Percentiles rank a stretch among this genome's conserved stretches.
phyloP scores from a whole-genome alignment of 768 basidiomycete species.

The Infundibulicybe gibba region DNA sequence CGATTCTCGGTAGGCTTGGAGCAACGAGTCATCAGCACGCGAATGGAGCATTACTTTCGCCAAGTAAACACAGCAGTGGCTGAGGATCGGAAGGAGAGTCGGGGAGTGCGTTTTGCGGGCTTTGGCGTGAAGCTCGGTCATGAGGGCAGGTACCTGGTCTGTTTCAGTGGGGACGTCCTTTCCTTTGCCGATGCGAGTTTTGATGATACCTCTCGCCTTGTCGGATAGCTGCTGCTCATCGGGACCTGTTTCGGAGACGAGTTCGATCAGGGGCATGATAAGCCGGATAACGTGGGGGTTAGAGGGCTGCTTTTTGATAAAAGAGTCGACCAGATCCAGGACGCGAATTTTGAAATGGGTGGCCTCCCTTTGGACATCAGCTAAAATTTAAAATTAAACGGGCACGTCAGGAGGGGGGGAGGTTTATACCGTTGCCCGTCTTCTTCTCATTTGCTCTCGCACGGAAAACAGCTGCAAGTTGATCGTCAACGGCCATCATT shows the following conservation, averaged over 20 bases:
- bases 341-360: slow-evolving; percentile 96
- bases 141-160: slow-evolving; percentile 39
- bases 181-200: slow-evolving; percentile 66
- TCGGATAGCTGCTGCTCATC: slow-evolving; percentile 89
- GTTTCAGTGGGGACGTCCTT: slow-evolving; percentile 59
- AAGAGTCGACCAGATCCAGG: slow-evolving; percentile 90
- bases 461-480: slow-evolving; percentile 85
- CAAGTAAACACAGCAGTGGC: slow-evolving; percentile 69
- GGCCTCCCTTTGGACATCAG: slow-evolving; percentile 80
- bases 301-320: slow-evolving; percentile 72
- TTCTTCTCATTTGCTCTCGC: slow-evolving; percentile 59
- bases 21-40: slow-evolving; percentile 41
- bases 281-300: slow-evolving; percentile 65
- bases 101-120: slow-evolving; percentile 64
- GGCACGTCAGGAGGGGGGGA: background rate
- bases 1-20: slow-evolving; percentile 59
- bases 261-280: slow-evolving; percentile 73
- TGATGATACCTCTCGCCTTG: slow-evolving; percentile 81
- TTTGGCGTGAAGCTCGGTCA: slow-evolving; percentile 66
- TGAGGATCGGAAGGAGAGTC: slow-evolving; percentile 62
- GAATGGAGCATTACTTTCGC: slow-evolving; percentile 42
- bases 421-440: slow-evolving; percentile 56
- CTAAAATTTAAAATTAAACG: slow-evolving; percentile 24
- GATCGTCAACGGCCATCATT: slow-evolving; percentile 95
- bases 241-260: slow-evolving; percentile 58